A percentile compares a stretch with the other conserved stretches of the same genome.
phyloP scores from a whole-genome alignment of 2,329 filamentous ascomycete genomes.

The Colletotrichum sp. region DNA sequence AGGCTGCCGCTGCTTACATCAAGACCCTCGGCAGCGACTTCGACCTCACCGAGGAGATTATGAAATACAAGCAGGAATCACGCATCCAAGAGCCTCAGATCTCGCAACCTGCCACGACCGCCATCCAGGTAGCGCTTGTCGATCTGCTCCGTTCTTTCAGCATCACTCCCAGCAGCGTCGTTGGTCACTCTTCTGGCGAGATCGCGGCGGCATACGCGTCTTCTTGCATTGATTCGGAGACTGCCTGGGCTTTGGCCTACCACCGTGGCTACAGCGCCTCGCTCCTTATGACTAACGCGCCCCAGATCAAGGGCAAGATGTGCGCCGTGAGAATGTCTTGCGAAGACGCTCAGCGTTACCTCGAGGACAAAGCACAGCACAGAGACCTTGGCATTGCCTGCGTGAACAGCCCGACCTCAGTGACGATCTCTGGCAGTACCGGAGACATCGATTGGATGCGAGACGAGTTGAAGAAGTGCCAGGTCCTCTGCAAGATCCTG shows the following conservation, averaged over 20 bases:
- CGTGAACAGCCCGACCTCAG: conserved; percentile 46
- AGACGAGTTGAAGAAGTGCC: conserved; percentile 31
- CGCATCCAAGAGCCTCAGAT: conserved; percentile 37
- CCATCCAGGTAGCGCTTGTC: conserved; percentile 45
- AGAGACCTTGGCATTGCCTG: conserved; percentile 42
- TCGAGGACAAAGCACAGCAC: conserved; percentile 19
- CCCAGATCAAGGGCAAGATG: conserved; percentile 42
- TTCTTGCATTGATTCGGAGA: conserved; percentile 36
- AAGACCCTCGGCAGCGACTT: conserved; percentile 34
- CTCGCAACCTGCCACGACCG: conserved; percentile 45
- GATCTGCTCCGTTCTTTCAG: conserved; percentile 39
- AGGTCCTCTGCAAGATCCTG: conserved; percentile 38
- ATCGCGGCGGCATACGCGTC: conserved; percentile 49
- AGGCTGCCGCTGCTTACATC: conserved; percentile 34
- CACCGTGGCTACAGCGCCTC: conserved; percentile 41
- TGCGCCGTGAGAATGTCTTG: conserved; percentile 41
- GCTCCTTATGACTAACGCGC: conserved; percentile 27
- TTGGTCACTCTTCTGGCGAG: conserved; percentile 53
- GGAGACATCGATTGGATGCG: conserved; percentile 34
- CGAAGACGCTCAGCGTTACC: conserved; percentile 29
- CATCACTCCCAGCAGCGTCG: conserved; percentile 35
- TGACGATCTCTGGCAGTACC: conserved; percentile 46
- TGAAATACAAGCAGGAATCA: conserved; percentile 26
- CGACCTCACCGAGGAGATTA: conserved; percentile 39
- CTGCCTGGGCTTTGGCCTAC: conserved; percentile 46